Base-by-base conservation (phyloP, 805 yeast genomes). In the Ogataea salicorniae region DNA sequence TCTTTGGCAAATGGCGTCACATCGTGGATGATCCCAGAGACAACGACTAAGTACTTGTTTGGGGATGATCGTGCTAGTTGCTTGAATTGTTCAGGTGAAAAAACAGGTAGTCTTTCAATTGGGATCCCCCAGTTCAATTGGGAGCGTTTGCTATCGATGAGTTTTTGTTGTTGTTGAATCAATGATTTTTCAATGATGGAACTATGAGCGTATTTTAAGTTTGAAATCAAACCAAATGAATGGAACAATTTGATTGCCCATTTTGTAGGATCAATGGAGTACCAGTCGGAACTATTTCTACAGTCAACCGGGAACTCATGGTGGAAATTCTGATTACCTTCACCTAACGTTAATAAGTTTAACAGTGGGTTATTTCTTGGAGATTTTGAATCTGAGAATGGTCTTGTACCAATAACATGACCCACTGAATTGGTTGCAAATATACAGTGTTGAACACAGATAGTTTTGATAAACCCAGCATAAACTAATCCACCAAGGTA, bases 231-330 rank as follows among this genome's bases (percentile, higher is more conserved):
- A 0, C 88, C 85, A 2, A 85, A 42, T 51, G 71, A 64, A 43
- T 73, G 71, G 49, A 81, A 63, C 1, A 71, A 34, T 67, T 75
- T 75, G 46, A 91, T 74, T 43, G 80, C 71, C 83, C 88, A 81
- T 71, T 87, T 90, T 37, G 95, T 84, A 11, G 97, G 97, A 66
- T 91, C 98, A 66, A 80, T 84, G 41, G 84, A 83, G 66, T 81
- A 82, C 77, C 83, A 75, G 52, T 80, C 77, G 47, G 79, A 70
- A 6, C 90, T 87, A 55, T 82, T 82, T 51, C 97, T 75, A 69
- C 84, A 90, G 67, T 91, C 97, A 53, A 85, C 82, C 6, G 97
- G 96, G 67, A 91, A 91, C 69, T 89, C 96, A 70, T 92, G 97
- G 70, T 91, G 98, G 71, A 86, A 92, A 69, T 90, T 91, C 66